phyloP scores from a whole-genome alignment of 306 rosid species.

The Vicia villosa region DNA sequence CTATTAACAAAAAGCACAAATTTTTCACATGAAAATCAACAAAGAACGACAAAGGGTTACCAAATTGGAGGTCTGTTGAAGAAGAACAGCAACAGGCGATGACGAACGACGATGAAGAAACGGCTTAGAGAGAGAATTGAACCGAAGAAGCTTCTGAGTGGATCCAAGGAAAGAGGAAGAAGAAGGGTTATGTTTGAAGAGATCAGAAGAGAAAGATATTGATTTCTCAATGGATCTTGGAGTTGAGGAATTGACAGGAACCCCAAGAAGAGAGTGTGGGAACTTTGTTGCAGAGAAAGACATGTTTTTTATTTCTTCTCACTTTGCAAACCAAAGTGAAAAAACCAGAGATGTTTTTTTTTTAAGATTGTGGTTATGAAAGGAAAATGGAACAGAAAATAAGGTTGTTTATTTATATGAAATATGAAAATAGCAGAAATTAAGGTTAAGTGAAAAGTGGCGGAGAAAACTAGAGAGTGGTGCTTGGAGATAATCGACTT shows the following conservation, averaged over 20 bases:
- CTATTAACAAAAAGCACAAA: constrained; percentile 2
- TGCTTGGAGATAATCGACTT: constrained; percentile 65
- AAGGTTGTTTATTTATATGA: constrained; percentile 23
- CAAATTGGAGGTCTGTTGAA: constrained; percentile 35
- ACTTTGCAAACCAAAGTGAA: not conserved
- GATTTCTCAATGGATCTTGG: constrained; percentile 82
- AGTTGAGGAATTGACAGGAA: constrained; percentile 50
- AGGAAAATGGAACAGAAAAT: constrained; percentile 19
- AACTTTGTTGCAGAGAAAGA: constrained; percentile 68
- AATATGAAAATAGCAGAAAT: not conserved
- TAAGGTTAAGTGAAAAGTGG: constrained; percentile 7
- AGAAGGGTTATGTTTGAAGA: constrained; percentile 42
- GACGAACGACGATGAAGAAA: constrained; percentile 46
- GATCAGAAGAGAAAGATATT: constrained; percentile 45
- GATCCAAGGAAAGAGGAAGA: constrained; percentile 79
- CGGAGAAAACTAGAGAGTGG: constrained; percentile 73
- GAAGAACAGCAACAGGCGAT: constrained; percentile 49
- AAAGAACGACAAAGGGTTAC: constrained; percentile 34
- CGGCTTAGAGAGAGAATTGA: constrained; percentile 41
- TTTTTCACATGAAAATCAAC: not conserved
- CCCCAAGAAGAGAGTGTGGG: constrained; percentile 49
- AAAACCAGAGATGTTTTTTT: not conserved
- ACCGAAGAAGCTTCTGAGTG: constrained; percentile 59
- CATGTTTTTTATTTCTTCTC: constrained; percentile 46
- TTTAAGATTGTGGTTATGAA: not conserved